Percentiles rank a stretch among this genome's conserved stretches.
phyloP scores from a whole-genome alignment of 257 asterid genomes.

The Cynanchum wilfordii region DNA sequence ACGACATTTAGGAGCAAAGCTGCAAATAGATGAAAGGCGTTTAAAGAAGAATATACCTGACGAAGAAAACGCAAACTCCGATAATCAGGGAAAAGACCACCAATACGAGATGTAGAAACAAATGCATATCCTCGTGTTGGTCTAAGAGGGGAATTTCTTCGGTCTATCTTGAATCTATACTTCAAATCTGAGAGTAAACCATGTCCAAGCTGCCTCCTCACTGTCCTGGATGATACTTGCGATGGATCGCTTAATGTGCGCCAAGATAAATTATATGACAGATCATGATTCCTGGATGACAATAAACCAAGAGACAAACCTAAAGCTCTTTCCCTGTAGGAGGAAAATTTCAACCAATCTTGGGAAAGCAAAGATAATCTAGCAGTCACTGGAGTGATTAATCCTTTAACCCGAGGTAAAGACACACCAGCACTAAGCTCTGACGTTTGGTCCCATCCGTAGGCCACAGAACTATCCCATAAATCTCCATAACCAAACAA shows the following conservation, averaged over 20 bases:
- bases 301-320: conserved; percentile 74
- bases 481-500: conserved; percentile 88
- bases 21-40: neutral
- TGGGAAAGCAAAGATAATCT: conserved; percentile 71
- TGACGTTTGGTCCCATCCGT: conserved; percentile 76
- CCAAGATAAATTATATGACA: conserved; percentile 83
- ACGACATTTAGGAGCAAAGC: neutral
- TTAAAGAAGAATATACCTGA: conserved; percentile 49
- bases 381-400: conserved; percentile 64
- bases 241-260: conserved; percentile 81
- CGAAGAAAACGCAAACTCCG: conserved; percentile 80
- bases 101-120: conserved; percentile 70
- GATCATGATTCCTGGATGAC: conserved; percentile 63
- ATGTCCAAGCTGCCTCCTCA: conserved; percentile 98
- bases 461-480: conserved; percentile 86
- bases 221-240: conserved; percentile 74
- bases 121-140: conserved; percentile 90
- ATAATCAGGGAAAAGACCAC: conserved; percentile 82
- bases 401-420: conserved; percentile 65
- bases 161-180: conserved; percentile 68
- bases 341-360: conserved; percentile 93
- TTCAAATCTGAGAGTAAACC: conserved; percentile 69
- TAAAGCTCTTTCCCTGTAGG: conserved; percentile 73
- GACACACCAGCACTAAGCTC: conserved; percentile 77
- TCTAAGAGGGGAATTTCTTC: conserved; percentile 69